Conservation (phyloP, 2,329 filamentous ascomycete species). For the Hymenoscyphus albidus region DNA sequence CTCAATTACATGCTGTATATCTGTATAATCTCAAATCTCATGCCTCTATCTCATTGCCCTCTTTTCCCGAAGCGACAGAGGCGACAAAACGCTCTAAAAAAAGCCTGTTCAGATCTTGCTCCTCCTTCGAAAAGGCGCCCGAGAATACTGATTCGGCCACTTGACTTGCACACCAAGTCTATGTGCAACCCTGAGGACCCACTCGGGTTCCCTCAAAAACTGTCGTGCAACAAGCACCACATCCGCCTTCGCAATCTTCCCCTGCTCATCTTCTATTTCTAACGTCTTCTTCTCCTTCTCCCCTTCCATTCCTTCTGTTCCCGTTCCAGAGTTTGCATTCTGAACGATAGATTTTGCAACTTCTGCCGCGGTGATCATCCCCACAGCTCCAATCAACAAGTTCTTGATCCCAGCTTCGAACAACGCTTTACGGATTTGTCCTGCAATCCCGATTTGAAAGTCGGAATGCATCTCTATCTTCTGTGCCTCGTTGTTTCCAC, state of each 20-base stretch:
- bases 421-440: conserved; percentile 65
- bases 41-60: no score
- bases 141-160: conserved; percentile 48
- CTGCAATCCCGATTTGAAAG: conserved; percentile 72
- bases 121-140: conserved; percentile 25
- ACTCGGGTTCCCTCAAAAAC: conserved; percentile 78
- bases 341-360: conserved; percentile 60
- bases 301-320: conserved; percentile 23
- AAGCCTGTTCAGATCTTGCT: conserved; percentile 24
- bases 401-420: conserved; percentile 44
- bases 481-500: conserved; percentile 62
- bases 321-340: conserved; percentile 25
- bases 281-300: conserved; percentile 39
- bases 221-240: conserved; percentile 68
- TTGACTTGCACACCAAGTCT: conserved; percentile 67
- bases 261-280: conserved; percentile 39
- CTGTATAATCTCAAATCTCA: neutral
- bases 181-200: conserved; percentile 69
- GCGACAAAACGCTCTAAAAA: neutral
- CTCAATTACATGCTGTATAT: neutral
- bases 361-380: conserved; percentile 64
- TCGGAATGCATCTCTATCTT: conserved; percentile 55
- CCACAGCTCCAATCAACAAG: conserved; percentile 69
- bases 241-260: conserved; percentile 49
- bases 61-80: neutral